Percentiles rank a stretch among this genome's conserved stretches.
Conservation (phyloP, 352 stramenopile species). For the Phytophthora citrophthora region DNA sequence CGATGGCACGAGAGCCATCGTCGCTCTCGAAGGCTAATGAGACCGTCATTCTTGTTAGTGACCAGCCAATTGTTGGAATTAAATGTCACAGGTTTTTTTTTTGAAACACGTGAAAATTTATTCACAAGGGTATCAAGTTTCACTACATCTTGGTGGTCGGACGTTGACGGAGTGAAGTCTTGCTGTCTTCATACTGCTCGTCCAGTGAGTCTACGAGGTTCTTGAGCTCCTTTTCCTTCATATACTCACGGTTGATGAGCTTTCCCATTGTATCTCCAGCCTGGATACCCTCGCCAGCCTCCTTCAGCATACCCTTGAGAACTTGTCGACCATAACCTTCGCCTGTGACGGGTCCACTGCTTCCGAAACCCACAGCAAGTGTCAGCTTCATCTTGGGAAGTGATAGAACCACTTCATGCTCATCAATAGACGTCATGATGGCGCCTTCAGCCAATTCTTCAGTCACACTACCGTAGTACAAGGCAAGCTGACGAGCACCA, state of each 20-base stretch:
- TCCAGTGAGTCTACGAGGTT: conserved; percentile 42
- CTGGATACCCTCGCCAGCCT: conserved; percentile 61
- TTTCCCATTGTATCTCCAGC: conserved; percentile 82
- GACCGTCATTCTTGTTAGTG: conserved; percentile 57
- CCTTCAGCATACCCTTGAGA: conserved; percentile 69
- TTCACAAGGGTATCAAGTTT: conserved; percentile 34
- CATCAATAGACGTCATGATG: conserved; percentile 74
- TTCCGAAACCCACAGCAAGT: conserved; percentile 83
- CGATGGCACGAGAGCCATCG: conserved; percentile 79
- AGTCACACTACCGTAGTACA: conserved; percentile 87
- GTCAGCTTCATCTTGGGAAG: conserved; percentile 87
- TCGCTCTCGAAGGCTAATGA: conserved; percentile 82
- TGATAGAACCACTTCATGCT: conserved; percentile 77
- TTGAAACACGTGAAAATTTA: conserved; percentile 17
- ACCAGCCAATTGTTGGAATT: conserved; percentile 8
- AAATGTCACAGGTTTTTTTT: conserved; percentile 3
- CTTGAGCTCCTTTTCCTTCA: conserved; percentile 63
- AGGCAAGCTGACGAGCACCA: conserved; percentile 68
- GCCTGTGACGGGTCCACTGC: conserved; percentile 70
- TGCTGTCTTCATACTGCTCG: conserved; percentile 31
- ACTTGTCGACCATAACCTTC: conserved; percentile 79
- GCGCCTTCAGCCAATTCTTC: conserved; percentile 76
- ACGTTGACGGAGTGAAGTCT: conserved; percentile 57
- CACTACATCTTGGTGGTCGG: conserved; percentile 30
- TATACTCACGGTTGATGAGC: conserved; percentile 71